These are phyloP conservation scores for Wickerhamomyces silvicola DNA, from an alignment of 805 yeast species.

Conservation along the genomic window DNA sequence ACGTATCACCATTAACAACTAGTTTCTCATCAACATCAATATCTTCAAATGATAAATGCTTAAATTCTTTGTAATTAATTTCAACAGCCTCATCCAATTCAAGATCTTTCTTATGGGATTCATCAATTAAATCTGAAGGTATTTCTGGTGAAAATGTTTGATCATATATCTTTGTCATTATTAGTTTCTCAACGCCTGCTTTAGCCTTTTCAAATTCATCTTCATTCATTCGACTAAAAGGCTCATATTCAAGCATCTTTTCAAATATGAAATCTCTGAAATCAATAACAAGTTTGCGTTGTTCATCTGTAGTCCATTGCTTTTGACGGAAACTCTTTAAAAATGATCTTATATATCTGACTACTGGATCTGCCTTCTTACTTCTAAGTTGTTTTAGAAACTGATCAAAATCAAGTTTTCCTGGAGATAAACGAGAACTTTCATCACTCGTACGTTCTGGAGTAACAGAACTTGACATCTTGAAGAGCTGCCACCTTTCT, in stretches of 20 bases:
- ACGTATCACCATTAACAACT: conserved; percentile 43
- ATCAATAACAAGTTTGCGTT: conserved; percentile 67
- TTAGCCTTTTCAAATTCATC: conserved; percentile 62
- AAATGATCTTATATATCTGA: conserved; percentile 80
- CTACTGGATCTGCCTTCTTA: conserved; percentile 81
- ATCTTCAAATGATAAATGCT: conserved; percentile 60
- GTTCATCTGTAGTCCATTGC: conserved; percentile 71
- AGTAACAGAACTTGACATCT: not conserved
- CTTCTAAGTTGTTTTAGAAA: conserved; percentile 67
- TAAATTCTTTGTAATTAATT: conserved; percentile 51
- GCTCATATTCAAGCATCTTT: conserved; percentile 57
- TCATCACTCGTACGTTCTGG: not conserved
- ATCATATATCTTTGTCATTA: conserved; percentile 79
- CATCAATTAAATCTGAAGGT: conserved; percentile 37
- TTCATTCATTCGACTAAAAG: conserved; percentile 62
- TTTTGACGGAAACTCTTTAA: conserved; percentile 58
- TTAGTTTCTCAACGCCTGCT: conserved; percentile 88
- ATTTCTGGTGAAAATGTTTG: conserved; percentile 76
- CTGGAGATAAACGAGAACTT: not conserved
- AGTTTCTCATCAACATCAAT: conserved; percentile 62
- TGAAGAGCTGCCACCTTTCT: conserved; percentile 1
- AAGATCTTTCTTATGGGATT: conserved; percentile 58
- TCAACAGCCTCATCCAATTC: conserved; percentile 48
- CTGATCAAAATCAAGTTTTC: conserved; percentile 70
- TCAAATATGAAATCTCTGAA: conserved; percentile 67